These are phyloP conservation scores for Dipodascus geniculatus DNA, from an alignment of 805 yeast genomes.

Conservation along the genomic window DNA sequence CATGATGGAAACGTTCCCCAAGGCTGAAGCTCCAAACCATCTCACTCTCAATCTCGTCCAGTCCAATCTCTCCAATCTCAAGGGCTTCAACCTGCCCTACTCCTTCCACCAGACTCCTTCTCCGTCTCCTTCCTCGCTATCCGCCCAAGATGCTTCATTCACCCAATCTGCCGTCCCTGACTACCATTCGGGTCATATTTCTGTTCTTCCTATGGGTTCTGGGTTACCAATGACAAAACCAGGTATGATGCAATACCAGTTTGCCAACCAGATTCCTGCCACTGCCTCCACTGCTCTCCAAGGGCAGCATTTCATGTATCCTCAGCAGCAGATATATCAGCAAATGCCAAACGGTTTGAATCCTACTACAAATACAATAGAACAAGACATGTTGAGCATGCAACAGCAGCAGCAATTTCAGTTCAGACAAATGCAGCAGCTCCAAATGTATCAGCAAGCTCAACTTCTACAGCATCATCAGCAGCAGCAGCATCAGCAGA, in stretches of 20 bases:
- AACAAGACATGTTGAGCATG: background rate
- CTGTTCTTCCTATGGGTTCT: background rate
- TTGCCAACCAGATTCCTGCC: background rate
- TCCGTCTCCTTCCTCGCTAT: background rate
- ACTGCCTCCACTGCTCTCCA: background rate
- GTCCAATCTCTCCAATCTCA: background rate
- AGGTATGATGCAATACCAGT: background rate
- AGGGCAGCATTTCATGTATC: constrained; percentile 1
- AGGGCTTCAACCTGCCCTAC: background rate
- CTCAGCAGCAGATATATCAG: background rate
- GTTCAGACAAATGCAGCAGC: constrained; percentile 2
- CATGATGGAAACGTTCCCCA: background rate
- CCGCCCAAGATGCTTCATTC: background rate
- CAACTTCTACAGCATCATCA: constrained; percentile 3
- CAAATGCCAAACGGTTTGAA: background rate
- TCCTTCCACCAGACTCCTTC: background rate
- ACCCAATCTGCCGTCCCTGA: background rate
- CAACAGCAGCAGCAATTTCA: constrained; percentile 6
- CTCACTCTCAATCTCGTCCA: background rate
- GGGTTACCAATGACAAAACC: background rate
- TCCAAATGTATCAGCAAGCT: constrained; percentile 2
- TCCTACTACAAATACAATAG: background rate
- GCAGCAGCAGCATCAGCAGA: background rate
- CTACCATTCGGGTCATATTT: background rate
- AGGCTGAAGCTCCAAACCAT: background rate